Percentiles rank a stretch among this genome's conserved stretches.
These are phyloP conservation scores for Euryodendron excelsum DNA, from an alignment of 148 eudicot genomes.

Conservation along the genomic window DNA sequence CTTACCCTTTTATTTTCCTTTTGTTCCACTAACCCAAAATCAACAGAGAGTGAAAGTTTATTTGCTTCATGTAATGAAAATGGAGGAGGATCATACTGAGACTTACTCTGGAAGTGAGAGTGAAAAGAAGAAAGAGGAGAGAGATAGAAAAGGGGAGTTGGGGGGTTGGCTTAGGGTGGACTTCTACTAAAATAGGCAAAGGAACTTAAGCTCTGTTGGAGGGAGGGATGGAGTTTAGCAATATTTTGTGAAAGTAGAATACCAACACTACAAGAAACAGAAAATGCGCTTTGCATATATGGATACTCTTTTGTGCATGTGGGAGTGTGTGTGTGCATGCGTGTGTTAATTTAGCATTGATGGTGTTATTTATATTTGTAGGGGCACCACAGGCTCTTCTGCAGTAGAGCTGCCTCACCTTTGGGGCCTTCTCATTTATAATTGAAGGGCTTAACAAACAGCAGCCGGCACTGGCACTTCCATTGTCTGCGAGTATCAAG, in stretches of 20 bases:
- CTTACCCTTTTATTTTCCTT: too few relatives aligned
- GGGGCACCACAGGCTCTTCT: conserved; percentile 84
- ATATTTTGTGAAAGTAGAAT: not conserved
- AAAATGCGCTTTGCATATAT: not conserved
- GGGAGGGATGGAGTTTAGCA: not conserved
- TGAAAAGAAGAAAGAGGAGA: not conserved
- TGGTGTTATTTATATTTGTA: conserved; percentile 20
- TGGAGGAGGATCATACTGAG: not conserved
- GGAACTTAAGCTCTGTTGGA: too few relatives aligned
- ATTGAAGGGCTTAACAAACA: conserved; percentile 76
- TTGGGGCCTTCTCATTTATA: conserved; percentile 78
- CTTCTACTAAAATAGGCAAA: too few relatives aligned
- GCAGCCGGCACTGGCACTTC: conserved; percentile 76
- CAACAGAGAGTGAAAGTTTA: too few relatives aligned
- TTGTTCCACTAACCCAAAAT: too few relatives aligned
- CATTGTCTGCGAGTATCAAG: conserved; percentile 20
- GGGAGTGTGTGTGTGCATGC: not conserved
- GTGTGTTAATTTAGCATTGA: conserved; percentile 6
- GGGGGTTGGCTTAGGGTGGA: too few relatives aligned
- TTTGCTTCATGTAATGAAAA: not conserved
- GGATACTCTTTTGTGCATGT: not conserved
- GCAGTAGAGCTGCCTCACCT: conserved; percentile 69
- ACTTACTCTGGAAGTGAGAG: not conserved
- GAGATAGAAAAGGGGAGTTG: too few relatives aligned
- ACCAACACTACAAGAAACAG: not conserved